phyloP scores from a whole-genome alignment of 306 rosid genomes.

The Malus sylvestris region DNA sequence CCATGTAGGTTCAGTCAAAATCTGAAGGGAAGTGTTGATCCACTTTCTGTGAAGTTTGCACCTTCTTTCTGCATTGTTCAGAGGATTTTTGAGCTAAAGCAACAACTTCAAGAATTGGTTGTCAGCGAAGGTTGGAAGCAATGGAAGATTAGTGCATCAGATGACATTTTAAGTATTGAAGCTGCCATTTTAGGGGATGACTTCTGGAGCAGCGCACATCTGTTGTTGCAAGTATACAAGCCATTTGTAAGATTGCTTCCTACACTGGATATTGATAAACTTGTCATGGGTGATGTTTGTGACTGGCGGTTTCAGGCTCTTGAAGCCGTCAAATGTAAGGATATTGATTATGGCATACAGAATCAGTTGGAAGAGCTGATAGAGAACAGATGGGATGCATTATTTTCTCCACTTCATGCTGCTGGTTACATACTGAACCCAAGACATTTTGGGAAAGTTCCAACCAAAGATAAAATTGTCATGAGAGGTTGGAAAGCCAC shows the following conservation, averaged over 20 bases:
- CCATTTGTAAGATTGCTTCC: constrained; percentile 38
- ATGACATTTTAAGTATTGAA: constrained; percentile 33
- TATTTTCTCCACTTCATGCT: constrained; percentile 56
- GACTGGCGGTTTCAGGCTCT: constrained; percentile 48
- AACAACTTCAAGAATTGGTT: constrained; percentile 28
- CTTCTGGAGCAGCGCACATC: constrained; percentile 36
- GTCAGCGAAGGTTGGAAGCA: constrained; percentile 47
- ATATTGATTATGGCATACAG: constrained; percentile 21
- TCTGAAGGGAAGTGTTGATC: constrained; percentile 22
- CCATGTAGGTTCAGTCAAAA: constrained; percentile 23
- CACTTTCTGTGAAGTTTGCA: constrained; percentile 25
- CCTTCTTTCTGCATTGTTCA: constrained; percentile 38
- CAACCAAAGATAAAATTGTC: constrained; percentile 41
- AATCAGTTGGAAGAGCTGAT: constrained; percentile 44
- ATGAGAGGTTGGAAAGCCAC: constrained; percentile 59
- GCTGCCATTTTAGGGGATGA: constrained; percentile 37
- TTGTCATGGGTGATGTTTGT: constrained; percentile 45
- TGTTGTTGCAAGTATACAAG: constrained; percentile 31
- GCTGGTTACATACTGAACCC: constrained; percentile 52
- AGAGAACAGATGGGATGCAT: constrained; percentile 44
- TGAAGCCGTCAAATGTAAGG: constrained; percentile 28
- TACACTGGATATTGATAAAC: constrained; percentile 26
- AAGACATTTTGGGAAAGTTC: constrained; percentile 42
- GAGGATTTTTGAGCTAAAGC: constrained; percentile 35
- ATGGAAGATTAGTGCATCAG: constrained; percentile 33